Base-by-base conservation (phyloP, 1,139 yeast species). In the Saccharomyces hybrid region DNA sequence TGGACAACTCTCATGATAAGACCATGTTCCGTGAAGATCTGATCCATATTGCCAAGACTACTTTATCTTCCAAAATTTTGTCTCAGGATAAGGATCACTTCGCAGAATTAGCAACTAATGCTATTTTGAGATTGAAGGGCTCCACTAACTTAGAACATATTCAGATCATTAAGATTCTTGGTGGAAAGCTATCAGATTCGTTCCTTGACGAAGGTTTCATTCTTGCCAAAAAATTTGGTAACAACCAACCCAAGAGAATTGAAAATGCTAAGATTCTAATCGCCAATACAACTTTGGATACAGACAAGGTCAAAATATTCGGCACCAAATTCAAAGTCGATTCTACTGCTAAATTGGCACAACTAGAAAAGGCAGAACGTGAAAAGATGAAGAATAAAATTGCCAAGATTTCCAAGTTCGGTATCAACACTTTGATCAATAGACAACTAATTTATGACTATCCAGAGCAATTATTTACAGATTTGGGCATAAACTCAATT, bases 301-400 rank as follows among this genome's bases (percentile, higher is more conserved):
- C 99, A 7, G 98, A 91, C 70, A 93, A 93, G 72, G 98, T 93
- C 56, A 93, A 93, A 73, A 84, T 93, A 54, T 93, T 93, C 73
- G 99, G 99, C 56, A 98, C 99, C 55, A 91, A 95, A 72, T 91
- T 93, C 75, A 88, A 90, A 73, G 99, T 93, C 52, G 97, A 93
- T 71, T 85, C 97, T 32, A 93, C 99, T 11, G 81, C 93, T 55
- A 93, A 93, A 71, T 80, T 95, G 63, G 99, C 99, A 3, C 97
- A 93, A 62, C 79, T 93, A 64, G 99, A 93, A 73, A 86, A 88
- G 70, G 98, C 99, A 11, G 99, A 95, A 75, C 87, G 86, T 73
- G 84, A 83, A 55, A 93, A 91, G 75, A 93, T 93, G 99, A 88
- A 83, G 73, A 77, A 73, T 54, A 95, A 93, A 74, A 91, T 93